phyloP scores from a whole-genome alignment of 192 early-diverging fungal genomes.

The Coemansia pectinata region DNA sequence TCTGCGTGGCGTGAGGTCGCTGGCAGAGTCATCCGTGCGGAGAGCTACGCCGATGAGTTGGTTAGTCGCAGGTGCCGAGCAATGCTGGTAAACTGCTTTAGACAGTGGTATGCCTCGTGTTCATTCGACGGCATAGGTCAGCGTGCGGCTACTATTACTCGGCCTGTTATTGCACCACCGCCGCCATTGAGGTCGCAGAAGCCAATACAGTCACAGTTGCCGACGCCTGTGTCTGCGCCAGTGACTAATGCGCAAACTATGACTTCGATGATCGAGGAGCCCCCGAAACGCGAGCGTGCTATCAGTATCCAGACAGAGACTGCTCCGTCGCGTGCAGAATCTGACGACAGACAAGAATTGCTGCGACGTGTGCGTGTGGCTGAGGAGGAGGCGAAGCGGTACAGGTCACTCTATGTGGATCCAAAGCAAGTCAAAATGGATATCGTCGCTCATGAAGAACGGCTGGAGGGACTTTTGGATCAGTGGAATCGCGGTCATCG shows the following conservation, averaged over 20 bases:
- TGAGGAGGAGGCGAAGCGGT: constrained; percentile 8
- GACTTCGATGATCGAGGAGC: constrained; percentile 17
- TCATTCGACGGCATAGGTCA: neutral
- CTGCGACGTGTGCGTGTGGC: constrained; percentile 15
- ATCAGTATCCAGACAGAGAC: constrained; percentile 15
- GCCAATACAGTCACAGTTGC: neutral
- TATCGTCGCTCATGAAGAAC: constrained; percentile 6
- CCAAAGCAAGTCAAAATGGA: neutral
- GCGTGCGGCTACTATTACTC: neutral
- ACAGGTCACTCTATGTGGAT: constrained; percentile 11
- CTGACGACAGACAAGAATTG: neutral
- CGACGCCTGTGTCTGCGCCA: neutral
- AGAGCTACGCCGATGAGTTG: constrained; percentile 7
- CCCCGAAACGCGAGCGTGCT: neutral
- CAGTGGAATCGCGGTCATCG: neutral
- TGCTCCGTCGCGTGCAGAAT: neutral
- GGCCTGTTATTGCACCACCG: neutral
- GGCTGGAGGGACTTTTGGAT: constrained; percentile 3
- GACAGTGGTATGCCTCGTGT: constrained; percentile 1
- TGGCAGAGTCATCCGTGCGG: neutral
- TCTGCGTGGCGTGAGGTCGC: constrained; percentile 38
- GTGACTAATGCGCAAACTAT: constrained; percentile 28
- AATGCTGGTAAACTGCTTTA: constrained; percentile 3
- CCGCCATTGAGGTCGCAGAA: neutral
- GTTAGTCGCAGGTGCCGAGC: neutral